Conservation (phyloP, 2,329 filamentous ascomycete species). For the Beauveria bassiana region DNA sequence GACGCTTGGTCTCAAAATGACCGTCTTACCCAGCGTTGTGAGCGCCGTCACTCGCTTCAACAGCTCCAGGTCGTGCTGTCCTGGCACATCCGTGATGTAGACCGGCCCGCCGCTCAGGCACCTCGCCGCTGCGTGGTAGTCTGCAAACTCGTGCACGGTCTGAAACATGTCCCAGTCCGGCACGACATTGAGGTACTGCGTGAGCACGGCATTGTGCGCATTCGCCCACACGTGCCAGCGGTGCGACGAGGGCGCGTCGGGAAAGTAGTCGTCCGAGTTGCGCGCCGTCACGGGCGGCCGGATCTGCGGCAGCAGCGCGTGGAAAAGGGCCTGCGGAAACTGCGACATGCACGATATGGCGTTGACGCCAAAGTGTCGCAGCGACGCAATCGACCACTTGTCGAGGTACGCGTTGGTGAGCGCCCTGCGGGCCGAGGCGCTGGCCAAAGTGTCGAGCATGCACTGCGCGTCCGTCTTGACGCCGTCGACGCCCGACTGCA, state of each 20-base stretch:
- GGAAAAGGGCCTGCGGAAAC: conserved; percentile 77
- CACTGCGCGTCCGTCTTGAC: conserved; percentile 95
- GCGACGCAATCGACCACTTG: conserved; percentile 71
- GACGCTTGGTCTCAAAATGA: conserved; percentile 72
- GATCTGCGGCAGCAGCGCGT: conserved; percentile 71
- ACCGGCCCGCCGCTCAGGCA: conserved; percentile 88
- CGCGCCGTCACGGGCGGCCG: conserved; percentile 67
- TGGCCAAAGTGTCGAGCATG: conserved; percentile 68
- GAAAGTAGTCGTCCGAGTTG: conserved; percentile 91
- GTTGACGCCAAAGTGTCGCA: conserved; percentile 69
- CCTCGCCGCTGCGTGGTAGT: conserved; percentile 82
- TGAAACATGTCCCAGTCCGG: conserved; percentile 77
- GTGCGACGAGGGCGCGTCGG: conserved; percentile 69
- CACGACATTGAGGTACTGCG: conserved; percentile 75
- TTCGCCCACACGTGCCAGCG: conserved; percentile 96
- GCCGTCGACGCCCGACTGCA: conserved; percentile 65
- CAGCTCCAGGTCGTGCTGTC: conserved; percentile 66
- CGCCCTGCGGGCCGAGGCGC: conserved; percentile 60
- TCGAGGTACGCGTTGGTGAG: conserved; percentile 74
- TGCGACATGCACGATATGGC: conserved; percentile 95
- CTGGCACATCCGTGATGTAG: conserved; percentile 87
- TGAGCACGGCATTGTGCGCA: conserved; percentile 78
- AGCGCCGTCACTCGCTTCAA: conserved; percentile 74
- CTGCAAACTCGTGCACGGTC: conserved; percentile 58
- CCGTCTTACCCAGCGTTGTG: conserved; percentile 63